These are phyloP conservation scores for Cercospora zeina DNA, from an alignment of 2,329 filamentous ascomycete genomes.

Conservation along the genomic window DNA sequence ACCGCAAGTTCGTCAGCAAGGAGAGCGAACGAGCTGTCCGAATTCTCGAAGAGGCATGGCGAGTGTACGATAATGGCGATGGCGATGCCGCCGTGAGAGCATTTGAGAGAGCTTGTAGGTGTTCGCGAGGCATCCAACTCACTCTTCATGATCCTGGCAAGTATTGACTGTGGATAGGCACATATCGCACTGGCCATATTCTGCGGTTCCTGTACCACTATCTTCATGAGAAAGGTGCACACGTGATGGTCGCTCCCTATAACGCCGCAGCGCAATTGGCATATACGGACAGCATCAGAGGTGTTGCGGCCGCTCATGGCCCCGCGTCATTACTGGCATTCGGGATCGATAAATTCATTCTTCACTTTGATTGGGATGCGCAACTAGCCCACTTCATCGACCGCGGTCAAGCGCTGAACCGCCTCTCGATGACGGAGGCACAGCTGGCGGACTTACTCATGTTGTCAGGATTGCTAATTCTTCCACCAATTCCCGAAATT, in stretches of 20 bases:
- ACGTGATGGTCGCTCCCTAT: constrained; percentile 82
- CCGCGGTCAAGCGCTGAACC: constrained; percentile 60
- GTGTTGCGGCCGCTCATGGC: constrained; percentile 74
- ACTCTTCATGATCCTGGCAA: background rate
- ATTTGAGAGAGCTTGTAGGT: constrained; percentile 79
- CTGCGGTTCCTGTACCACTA: constrained; percentile 75
- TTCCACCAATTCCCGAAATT: constrained; percentile 66
- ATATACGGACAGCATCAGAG: constrained; percentile 72
- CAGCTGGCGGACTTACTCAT: constrained; percentile 68
- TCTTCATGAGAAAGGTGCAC: constrained; percentile 65
- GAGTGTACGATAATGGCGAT: constrained; percentile 76
- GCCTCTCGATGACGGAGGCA: constrained; percentile 64
- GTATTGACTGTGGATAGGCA: constrained; percentile 54
- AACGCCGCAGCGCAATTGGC: constrained; percentile 81
- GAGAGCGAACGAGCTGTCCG: constrained; percentile 34
- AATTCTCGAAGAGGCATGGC: constrained; percentile 67
- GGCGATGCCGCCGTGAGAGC: constrained; percentile 77
- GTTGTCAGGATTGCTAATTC: constrained; percentile 66
- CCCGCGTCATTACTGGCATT: constrained; percentile 84
- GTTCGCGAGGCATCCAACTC: background rate
- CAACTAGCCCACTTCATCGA: constrained; percentile 65
- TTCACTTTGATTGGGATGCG: constrained; percentile 64
- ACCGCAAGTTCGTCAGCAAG: constrained; percentile 32
- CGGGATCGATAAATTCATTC: constrained; percentile 75
- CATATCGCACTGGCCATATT: constrained; percentile 69